These are phyloP conservation scores for Hura crepitans DNA, from an alignment of 441 rosid genomes.

Conservation along the genomic window DNA sequence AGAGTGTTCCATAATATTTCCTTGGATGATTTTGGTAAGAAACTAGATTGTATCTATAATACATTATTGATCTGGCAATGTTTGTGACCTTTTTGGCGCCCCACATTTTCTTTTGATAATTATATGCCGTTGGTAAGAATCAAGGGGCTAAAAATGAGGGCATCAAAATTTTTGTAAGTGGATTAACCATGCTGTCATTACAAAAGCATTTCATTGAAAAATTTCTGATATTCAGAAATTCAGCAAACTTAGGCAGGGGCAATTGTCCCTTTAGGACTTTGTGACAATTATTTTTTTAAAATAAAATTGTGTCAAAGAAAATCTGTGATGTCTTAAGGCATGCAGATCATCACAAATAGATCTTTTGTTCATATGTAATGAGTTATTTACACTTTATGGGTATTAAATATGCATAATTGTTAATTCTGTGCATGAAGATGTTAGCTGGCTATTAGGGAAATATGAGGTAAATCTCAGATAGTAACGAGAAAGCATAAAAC, in stretches of 20 bases:
- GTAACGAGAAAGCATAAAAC: neutral
- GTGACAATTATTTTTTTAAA: neutral
- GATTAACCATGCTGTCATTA: neutral
- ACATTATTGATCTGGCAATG: neutral
- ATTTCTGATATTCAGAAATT: neutral
- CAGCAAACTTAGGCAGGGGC: neutral
- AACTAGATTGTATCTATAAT: neutral
- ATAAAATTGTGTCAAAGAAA: neutral
- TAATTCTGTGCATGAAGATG: neutral
- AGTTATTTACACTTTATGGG: neutral
- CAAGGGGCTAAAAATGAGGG: neutral
- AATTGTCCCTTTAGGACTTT: no score
- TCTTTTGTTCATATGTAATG: neutral
- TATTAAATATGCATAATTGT: conserved; percentile 1
- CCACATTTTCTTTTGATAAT: neutral
- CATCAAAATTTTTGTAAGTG: neutral
- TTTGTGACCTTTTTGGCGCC: neutral
- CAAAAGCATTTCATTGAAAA: neutral
- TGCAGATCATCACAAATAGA: neutral
- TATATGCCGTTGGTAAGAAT: neutral
- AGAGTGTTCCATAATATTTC: neutral
- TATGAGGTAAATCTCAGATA: neutral
- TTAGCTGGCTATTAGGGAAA: neutral
- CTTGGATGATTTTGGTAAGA: neutral
- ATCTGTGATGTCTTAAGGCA: neutral